A percentile compares a stretch with the other conserved stretches of the same genome.
Evolutionary conservation across 495 filamentous ascomycete species (phyloP).

Genomic region (Hypoxylon subgilvum): DNA sequence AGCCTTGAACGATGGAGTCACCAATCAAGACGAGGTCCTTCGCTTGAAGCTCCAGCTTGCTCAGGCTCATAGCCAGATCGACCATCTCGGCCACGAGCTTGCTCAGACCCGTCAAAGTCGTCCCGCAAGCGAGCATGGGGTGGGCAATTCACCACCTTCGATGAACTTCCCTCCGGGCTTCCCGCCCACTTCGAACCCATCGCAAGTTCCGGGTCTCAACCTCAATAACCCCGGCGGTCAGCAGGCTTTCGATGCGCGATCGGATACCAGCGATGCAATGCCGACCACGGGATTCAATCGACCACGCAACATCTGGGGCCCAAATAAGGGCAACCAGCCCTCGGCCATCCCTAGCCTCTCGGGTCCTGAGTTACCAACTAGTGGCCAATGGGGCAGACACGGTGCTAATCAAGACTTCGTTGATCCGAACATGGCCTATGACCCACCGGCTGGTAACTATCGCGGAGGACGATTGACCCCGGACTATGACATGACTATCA

Average conservation of each 20-base stretch:
- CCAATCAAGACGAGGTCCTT: conserved; percentile 51
- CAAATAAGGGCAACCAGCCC: conserved; percentile 43
- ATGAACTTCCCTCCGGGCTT: conserved; percentile 39
- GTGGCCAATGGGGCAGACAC: conserved; percentile 49
- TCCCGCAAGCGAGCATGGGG: conserved; percentile 40
- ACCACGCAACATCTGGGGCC: conserved; percentile 68
- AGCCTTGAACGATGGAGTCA: conserved; percentile 40
- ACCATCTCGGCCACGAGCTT: conserved; percentile 81
- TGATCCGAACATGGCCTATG: conserved; percentile 40
- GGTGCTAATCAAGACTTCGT: conserved; percentile 41
- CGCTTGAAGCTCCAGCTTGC: conserved; percentile 75
- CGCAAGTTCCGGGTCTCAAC: conserved; percentile 40
- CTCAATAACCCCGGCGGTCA: conserved; percentile 61
- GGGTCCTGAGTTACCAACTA: conserved; percentile 44
- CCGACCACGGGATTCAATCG: conserved; percentile 66
- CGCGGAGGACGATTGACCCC: conserved; percentile 53
- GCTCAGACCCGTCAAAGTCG: conserved; percentile 70
- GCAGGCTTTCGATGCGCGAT: conserved; percentile 62
- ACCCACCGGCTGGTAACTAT: conserved; percentile 42
- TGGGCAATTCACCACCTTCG: conserved; percentile 43
- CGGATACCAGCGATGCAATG: conserved; percentile 66
- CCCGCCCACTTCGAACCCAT: conserved; percentile 25
- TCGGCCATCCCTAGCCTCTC: conserved; percentile 46
- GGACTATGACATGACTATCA: conserved; percentile 53
- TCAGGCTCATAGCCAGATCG: conserved; percentile 79